Percentiles rank a stretch among this genome's conserved stretches.
Evolutionary conservation across 2,329 filamentous ascomycete genomes (phyloP).

Genomic region (Bisporella sp.): DNA sequence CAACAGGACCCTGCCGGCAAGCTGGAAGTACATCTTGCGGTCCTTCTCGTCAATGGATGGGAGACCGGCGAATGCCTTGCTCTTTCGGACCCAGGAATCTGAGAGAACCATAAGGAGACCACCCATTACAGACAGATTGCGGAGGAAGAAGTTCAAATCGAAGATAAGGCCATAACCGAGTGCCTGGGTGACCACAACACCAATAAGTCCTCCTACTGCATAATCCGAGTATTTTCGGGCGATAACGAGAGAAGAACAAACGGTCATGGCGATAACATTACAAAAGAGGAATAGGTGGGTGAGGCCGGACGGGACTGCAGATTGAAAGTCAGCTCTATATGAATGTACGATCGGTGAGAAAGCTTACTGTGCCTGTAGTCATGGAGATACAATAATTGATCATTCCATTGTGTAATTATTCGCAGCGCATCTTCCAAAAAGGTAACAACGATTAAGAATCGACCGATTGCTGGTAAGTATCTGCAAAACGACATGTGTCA

Average conservation of each 20-base stretch:
- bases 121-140: constrained; percentile 95
- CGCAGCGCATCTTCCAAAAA: constrained; percentile 95
- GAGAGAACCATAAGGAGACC: constrained; percentile 96
- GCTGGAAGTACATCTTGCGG: constrained; percentile 99
- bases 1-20: constrained; percentile 87
- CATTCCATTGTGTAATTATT: constrained; percentile 95
- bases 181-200: constrained; percentile 86
- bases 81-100: constrained; percentile 97
- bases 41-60: constrained; percentile 97
- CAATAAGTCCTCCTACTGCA: constrained; percentile 83
- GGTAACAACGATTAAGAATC: constrained; percentile 96
- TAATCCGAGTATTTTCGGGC: constrained; percentile 88
- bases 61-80: constrained; percentile 89
- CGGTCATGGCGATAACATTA: constrained; percentile 84
- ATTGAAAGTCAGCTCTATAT: constrained; percentile 9
- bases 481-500: constrained; percentile 38
- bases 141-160: constrained; percentile 99
- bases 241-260: constrained; percentile 82
- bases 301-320: constrained; percentile 72
- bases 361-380: constrained; percentile 82
- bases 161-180: constrained; percentile 97
- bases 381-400: constrained; percentile 87
- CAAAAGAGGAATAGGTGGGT: constrained; percentile 88
- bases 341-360: background rate
- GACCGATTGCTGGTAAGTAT: constrained; percentile 89